phyloP scores from a whole-genome alignment of 257 asterid genomes.

The Salvia rosmarinus region DNA sequence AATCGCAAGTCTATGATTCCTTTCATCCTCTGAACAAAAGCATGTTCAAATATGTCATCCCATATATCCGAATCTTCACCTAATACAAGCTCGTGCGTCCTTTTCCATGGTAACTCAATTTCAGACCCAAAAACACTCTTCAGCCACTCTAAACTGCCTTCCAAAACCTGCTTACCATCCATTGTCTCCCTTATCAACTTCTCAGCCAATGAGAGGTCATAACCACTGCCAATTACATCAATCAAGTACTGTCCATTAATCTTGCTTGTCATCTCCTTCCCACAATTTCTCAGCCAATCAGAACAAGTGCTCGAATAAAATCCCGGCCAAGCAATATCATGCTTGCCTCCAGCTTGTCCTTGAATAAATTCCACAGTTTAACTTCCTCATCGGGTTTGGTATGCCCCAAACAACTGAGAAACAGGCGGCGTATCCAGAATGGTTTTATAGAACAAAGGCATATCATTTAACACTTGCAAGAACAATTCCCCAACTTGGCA shows the following conservation, averaged over 20 bases:
- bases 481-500: slow-evolving; percentile 96
- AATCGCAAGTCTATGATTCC: slow-evolving; percentile 68
- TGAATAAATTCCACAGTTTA: slow-evolving; percentile 82
- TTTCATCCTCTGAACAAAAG: slow-evolving; percentile 94
- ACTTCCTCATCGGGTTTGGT: slow-evolving; percentile 92
- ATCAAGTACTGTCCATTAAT: slow-evolving; percentile 76
- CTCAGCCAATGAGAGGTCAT: slow-evolving; percentile 90
- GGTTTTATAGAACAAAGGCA: slow-evolving; percentile 91
- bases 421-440: slow-evolving; percentile 90
- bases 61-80: slow-evolving; percentile 97
- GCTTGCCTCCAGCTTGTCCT: slow-evolving; percentile 75
- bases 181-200: slow-evolving; percentile 86
- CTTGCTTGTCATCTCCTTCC: slow-evolving; percentile 81
- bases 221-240: slow-evolving; percentile 80
- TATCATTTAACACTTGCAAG: slow-evolving; percentile 84
- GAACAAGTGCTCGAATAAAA: slow-evolving; percentile 84
- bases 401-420: slow-evolving; percentile 99
- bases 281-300: slow-evolving; percentile 91
- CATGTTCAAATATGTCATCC: slow-evolving; percentile 96
- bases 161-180: slow-evolving; percentile 88
- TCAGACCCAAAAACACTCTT: slow-evolving; percentile 98
- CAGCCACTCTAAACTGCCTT: slow-evolving; percentile 98
- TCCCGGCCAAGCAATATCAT: slow-evolving; percentile 74
- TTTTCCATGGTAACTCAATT: slow-evolving; percentile 95
- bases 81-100: slow-evolving; percentile 89